Base-by-base conservation (phyloP, 495 filamentous ascomycete species). In the Lophiotrema nucula region DNA sequence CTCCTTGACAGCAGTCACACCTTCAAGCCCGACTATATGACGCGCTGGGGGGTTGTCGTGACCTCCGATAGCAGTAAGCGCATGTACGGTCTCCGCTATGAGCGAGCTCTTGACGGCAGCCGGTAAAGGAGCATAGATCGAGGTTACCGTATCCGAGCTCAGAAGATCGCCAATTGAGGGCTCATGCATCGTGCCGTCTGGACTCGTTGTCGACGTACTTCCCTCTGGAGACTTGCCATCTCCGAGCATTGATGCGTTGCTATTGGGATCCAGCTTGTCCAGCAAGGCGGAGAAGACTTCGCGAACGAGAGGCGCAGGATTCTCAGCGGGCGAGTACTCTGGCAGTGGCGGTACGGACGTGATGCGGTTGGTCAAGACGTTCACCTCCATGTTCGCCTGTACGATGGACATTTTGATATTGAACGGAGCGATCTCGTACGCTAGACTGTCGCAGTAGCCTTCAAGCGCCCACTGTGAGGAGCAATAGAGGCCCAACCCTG, bases 401-500 rank as follows among this genome's bases (percentile, higher is more conserved):
- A 98, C 83, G 65, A 98, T 92, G 33, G 90, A 95, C 65, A 97
- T 81, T 71, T 92, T 95, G 77, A 97, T 83, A 72, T 96, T 96
- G 79, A 97, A 97, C 1, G 93, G 93, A 0, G 93, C 93, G 49
- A 98, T 88, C 73, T 98, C 93, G 74, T 96, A 98, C 0, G 92
- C 92, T 11, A 98, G 78, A 44, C 89, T 93, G 81, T 96, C 92
- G 73, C 90, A 96, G 71, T 93, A 96, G n/a, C 93, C 93, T 72
- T 98, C 93, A 4, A 97, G 81, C 6, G 92, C 93, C 90, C 95
- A 96, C 37, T 89, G 90, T 22, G 89, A 85, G 41, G 93, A 91
- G 64, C 89, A 90, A 70, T 93, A 95, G 79, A 93, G 88, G 39
- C 88, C 82, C 70, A 97, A 81, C 13, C 90, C 89, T 0, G 93